Base-by-base conservation (phyloP, 306 rosid species). In the Begonia loranthoides region DNA sequence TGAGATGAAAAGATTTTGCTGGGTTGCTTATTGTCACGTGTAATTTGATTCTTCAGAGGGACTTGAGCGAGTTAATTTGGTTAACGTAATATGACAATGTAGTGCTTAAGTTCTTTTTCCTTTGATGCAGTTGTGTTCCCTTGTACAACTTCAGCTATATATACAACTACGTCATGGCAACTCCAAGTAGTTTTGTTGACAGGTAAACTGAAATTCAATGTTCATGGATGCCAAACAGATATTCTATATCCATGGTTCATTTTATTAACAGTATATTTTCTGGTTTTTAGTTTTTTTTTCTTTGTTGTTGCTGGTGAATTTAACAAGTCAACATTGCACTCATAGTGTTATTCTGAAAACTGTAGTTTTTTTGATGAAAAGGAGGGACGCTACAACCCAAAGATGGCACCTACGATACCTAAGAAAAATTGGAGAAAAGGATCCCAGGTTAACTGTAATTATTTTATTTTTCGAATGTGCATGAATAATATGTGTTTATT, bases 351-450 rank as follows among this genome's bases (percentile, higher is more conserved):
- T 41, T 49, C 24, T 21, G 4, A 48, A 52, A 64, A 9, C 63
- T 74, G 75, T 74, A 90, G 99, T 74, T 90, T 90, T 83, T 88
- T 82, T 62, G 95, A 90, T 71, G 83, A 54, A 28, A 90, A 80
- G 67, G 95, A 75, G 71, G 95, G 86, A 54, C 95, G 99, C 71
- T 80, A 90, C 79, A 86, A 80, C 64, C 82, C 93, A 12, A 86
- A 72, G 66, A 90, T 90, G 99, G 82, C 99, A 40, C 87, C 88
- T 47, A 66, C 65, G 62, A 80, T 90, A 70, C 86, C 93, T 15
- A 80, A 82, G 74, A 71, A 59, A 59, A 90, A 74, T 67, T 90
- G 99, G 99, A 84, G 96, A 50, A 90, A 90, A 78, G 99, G 94
- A 59, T 90, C 99, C 17, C 96, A 90, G 95, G 99, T 90, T 41